Percentiles rank a stretch among this genome's conserved stretches.
These are phyloP conservation scores for Neonectria punicea DNA, from an alignment of 2,329 filamentous ascomycete species.

Conservation along the genomic window DNA sequence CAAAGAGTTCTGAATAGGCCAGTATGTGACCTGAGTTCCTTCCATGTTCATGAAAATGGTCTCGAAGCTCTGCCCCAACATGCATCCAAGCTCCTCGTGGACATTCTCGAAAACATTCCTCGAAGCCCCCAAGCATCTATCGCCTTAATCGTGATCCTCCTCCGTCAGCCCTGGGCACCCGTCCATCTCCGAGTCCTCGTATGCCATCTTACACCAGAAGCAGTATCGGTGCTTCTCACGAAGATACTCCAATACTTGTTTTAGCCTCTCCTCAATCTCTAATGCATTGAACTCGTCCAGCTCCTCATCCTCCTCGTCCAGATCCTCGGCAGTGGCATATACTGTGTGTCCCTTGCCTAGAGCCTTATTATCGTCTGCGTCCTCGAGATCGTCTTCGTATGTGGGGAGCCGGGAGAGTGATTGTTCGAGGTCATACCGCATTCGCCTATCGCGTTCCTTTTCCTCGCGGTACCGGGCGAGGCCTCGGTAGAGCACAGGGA, in stretches of 20 bases:
- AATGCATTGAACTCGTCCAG: slow-evolving; percentile 82
- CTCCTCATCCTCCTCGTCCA: slow-evolving; percentile 84
- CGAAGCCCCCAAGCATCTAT: not conserved
- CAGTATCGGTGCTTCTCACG: slow-evolving; percentile 82
- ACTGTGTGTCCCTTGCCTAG: slow-evolving; percentile 67
- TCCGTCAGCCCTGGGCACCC: slow-evolving; percentile 90
- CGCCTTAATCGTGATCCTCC: slow-evolving; percentile 74
- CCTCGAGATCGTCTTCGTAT: slow-evolving; percentile 76
- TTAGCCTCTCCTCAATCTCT: slow-evolving; percentile 72
- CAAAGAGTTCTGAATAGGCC: not conserved
- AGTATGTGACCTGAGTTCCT: too few relatives aligned
- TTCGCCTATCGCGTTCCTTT: slow-evolving; percentile 73
- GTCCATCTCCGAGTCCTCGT: slow-evolving; percentile 79
- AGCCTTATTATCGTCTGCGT: slow-evolving; percentile 77
- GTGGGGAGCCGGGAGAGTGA: slow-evolving; percentile 71
- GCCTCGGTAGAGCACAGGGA: slow-evolving; percentile 84
- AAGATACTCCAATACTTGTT: slow-evolving; percentile 74
- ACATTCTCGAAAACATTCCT: not conserved
- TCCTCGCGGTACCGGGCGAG: slow-evolving; percentile 76
- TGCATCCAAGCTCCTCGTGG: not conserved
- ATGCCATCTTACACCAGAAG: slow-evolving; percentile 94
- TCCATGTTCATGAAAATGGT: not conserved
- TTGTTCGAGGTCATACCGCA: slow-evolving; percentile 73
- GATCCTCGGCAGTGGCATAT: slow-evolving; percentile 71
- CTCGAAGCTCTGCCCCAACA: not conserved